A percentile compares a stretch with the other conserved stretches of the same genome.
Evolutionary conservation across 1,284 basidiomycete genomes (phyloP).

Genomic region (Ganoderma boninense): DNA sequence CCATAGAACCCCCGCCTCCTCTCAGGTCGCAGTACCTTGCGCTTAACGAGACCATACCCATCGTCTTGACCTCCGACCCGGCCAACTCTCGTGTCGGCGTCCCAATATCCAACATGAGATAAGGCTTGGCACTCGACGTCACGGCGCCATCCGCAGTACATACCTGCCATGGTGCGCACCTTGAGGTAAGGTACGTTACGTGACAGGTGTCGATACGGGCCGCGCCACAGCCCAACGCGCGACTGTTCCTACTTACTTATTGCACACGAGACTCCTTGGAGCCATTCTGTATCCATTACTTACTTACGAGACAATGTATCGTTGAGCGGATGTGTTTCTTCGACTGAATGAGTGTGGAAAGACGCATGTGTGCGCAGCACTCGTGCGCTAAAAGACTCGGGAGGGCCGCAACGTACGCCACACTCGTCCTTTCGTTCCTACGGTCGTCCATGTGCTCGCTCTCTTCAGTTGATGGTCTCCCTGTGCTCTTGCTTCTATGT

Average conservation of each 20-base stretch:
- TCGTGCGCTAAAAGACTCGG: constrained; percentile 15
- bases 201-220: constrained; percentile 1
- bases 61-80: constrained; percentile 40
- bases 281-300: neutral
- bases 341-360: neutral
- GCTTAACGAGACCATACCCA: constrained; percentile 36
- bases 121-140: neutral
- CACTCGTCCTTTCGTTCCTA: constrained; percentile 19
- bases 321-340: neutral
- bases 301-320: neutral
- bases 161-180: neutral
- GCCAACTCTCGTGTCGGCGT: constrained; percentile 30
- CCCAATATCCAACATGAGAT: constrained; percentile 25
- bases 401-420: constrained; percentile 5
- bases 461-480: constrained; percentile 20
- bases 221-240: neutral
- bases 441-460: constrained; percentile 29
- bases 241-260: neutral
- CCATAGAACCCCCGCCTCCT: constrained; percentile 35
- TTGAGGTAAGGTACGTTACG: neutral
- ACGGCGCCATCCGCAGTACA: neutral
- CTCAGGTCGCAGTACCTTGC: constrained; percentile 32
- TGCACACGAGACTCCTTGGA: neutral
- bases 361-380: constrained; percentile 11
- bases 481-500: constrained; percentile 12